Percentiles rank a stretch among this genome's conserved stretches.
Conservation (phyloP, 352 stramenopile species). For the Lagenidium giganteum region DNA sequence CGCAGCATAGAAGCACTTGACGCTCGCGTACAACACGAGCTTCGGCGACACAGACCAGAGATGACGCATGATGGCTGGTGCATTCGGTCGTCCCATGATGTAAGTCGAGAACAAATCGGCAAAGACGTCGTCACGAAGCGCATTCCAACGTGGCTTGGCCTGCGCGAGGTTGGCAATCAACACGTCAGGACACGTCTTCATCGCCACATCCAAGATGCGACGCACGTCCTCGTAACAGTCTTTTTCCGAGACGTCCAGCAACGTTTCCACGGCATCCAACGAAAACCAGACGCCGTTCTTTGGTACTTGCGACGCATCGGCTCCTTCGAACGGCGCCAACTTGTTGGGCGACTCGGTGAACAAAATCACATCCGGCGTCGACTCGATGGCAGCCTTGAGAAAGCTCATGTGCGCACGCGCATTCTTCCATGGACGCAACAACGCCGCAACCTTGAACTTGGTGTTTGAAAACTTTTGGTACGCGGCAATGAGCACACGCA, state of each 20-base stretch:
- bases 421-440: slow-evolving; percentile 79
- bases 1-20: slow-evolving; percentile 83
- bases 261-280: slow-evolving; percentile 74
- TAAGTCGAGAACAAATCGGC: slow-evolving; percentile 85
- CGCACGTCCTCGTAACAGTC: slow-evolving; percentile 82
- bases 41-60: slow-evolving; percentile 83
- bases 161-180: slow-evolving; percentile 84
- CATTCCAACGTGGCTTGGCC: slow-evolving; percentile 72
- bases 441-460: slow-evolving; percentile 67
- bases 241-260: slow-evolving; percentile 75
- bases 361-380: slow-evolving; percentile 70
- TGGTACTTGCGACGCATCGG: slow-evolving; percentile 75
- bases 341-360: slow-evolving; percentile 80
- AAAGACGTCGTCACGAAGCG: slow-evolving; percentile 79
- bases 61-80: slow-evolving; percentile 85
- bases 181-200: slow-evolving; percentile 82
- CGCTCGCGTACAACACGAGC: slow-evolving; percentile 81
- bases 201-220: slow-evolving; percentile 69
- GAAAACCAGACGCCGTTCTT: slow-evolving; percentile 88
- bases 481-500: slow-evolving; percentile 70
- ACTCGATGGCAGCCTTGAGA: slow-evolving; percentile 74
- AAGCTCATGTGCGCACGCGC: slow-evolving; percentile 71
- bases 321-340: slow-evolving; percentile 79
- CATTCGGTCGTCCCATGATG: slow-evolving; percentile 81
- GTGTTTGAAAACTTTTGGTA: slow-evolving; percentile 80